Evolutionary conservation across 495 filamentous ascomycete species (phyloP), one percentile per base, ranked within the genome.

Genomic region (Aspergillus ostianus): DNA sequence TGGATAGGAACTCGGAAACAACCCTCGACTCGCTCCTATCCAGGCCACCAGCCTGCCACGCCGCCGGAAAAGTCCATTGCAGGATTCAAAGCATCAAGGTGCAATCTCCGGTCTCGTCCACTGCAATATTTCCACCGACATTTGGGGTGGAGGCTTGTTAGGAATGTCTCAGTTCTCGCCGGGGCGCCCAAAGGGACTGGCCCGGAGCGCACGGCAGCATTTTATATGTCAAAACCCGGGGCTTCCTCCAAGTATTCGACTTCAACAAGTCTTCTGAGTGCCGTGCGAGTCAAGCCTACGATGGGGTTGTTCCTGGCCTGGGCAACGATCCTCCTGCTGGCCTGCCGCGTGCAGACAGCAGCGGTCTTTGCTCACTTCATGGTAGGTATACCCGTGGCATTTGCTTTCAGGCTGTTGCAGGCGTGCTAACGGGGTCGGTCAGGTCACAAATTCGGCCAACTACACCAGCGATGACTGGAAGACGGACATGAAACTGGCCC

Each of bases 401-500:
- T 23, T 48, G 10, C 9, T 21, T n/a, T 18, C 3, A 17, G 41
- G 47, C 6, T 21, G 7, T 26, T 17, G 44, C 10, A 44, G n/a
- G 15, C 20, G 12, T 50, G 6, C 17, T 54, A 54, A 32, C 51
- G 23, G 15, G 32, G 1, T 49, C 21, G 4, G 9, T 19, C 55
- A 54, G 46, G 46, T 62, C 32, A 32, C 21, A 2, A 66, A 62
- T 36, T 21, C 56, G 9, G 60, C 15, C 1, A 57, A 57, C 10
- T 69, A 65, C 53, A 47, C 48, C 8, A 4, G 30, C 0, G 13
- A 32, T 3, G 77, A 85, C 50, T 90, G 85, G 82, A 62, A 73
- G 23, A 70, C 71, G 10, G 86, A 91, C 53, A 85, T 91, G 44
- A 64, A 60, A 6, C 67, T 78, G 5, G 88, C 88, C 7, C 77